Evolutionary conservation across 345 rosid species (phyloP).

Genomic region (Alliaria petiolata): DNA sequence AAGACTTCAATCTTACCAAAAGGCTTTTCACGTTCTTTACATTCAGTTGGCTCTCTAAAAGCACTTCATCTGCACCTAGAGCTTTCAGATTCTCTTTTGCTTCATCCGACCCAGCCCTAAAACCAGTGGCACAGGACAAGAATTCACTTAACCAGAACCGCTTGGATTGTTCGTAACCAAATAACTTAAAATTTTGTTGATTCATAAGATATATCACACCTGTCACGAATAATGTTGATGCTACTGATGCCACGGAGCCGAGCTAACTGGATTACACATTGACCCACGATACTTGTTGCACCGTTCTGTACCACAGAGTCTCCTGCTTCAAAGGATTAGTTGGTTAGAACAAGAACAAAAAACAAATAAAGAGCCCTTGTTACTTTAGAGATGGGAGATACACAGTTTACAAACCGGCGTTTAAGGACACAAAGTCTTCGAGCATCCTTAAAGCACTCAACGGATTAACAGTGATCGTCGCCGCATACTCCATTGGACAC

Average conservation of each 20-base stretch:
- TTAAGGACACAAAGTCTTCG: conserved; percentile 60
- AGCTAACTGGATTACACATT: conserved; percentile 85
- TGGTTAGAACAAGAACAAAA: conserved; percentile 11
- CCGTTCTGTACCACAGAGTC: conserved; percentile 91
- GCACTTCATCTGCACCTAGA: conserved; percentile 81
- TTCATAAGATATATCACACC: conserved; percentile 32
- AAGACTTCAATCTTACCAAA: conserved; percentile 44
- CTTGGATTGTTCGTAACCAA: not conserved
- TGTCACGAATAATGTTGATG: conserved; percentile 78
- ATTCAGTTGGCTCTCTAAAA: conserved; percentile 64
- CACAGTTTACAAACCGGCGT: conserved; percentile 43
- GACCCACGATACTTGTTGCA: conserved; percentile 87
- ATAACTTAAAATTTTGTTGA: not conserved
- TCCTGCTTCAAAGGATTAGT: conserved; percentile 40
- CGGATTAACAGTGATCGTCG: conserved; percentile 86
- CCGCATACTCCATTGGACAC: conserved; percentile 78
- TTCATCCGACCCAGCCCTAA: conserved; percentile 69
- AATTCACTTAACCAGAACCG: not conserved
- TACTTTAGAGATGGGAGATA: not conserved
- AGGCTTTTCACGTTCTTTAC: conserved; percentile 80
- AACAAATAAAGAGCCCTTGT: not conserved
- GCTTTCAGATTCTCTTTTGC: conserved; percentile 54
- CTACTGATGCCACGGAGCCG: conserved; percentile 57
- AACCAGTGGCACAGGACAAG: conserved; percentile 20
- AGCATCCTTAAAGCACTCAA: conserved; percentile 87